Conservation (phyloP, 2,329 filamentous ascomycete species). For the Claviceps sp. region DNA sequence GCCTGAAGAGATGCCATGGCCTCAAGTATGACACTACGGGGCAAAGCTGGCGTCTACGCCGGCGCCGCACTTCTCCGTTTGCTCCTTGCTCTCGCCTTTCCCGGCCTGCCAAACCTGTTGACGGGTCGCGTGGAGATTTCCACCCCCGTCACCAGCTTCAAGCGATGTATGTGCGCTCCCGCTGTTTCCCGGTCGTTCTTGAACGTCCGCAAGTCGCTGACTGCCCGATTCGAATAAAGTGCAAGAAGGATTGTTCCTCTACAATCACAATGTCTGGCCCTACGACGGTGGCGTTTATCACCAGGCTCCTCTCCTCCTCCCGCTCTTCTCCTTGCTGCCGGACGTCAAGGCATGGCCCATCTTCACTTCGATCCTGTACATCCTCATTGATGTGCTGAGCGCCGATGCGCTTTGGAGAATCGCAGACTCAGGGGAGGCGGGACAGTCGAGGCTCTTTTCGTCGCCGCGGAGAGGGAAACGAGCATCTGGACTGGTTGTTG, state of each 20-base stretch:
- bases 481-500: constrained; percentile 64
- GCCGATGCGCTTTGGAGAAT: constrained; percentile 69
- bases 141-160: constrained; percentile 95
- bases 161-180: constrained; percentile 55
- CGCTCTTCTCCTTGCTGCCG: constrained; percentile 81
- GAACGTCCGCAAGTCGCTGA: no score
- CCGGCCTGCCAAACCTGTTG: constrained; percentile 69
- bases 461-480: constrained; percentile 62
- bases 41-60: constrained; percentile 48
- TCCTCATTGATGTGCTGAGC: constrained; percentile 65
- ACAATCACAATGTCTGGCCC: constrained; percentile 89
- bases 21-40: constrained; percentile 26
- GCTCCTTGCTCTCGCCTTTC: constrained; percentile 67
- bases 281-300: constrained; percentile 84
- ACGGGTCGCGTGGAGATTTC: constrained; percentile 92
- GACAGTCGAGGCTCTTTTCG: constrained; percentile 60
- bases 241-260: constrained; percentile 92
- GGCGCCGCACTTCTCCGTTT: constrained; percentile 69
- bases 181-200: not conserved
- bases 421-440: constrained; percentile 67
- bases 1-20: constrained; percentile 7
- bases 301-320: constrained; percentile 79
- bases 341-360: constrained; percentile 52
- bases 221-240: constrained; percentile 35
- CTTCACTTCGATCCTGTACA: constrained; percentile 70